Conservation (phyloP, 768 basidiomycete genomes). For the Postia placenta region DNA sequence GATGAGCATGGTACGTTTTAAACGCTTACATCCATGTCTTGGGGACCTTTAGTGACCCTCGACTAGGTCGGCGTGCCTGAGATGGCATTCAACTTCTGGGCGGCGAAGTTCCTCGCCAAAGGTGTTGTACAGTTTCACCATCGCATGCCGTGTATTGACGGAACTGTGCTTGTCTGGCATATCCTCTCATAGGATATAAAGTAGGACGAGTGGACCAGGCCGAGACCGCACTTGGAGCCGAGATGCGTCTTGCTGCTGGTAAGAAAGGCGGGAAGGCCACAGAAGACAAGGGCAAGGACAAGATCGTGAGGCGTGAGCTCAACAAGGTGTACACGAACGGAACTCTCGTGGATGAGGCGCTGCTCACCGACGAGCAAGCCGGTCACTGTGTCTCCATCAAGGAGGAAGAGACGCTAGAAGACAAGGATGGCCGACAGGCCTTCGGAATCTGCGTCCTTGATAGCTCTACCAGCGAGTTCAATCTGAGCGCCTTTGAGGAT, state of each 20-base stretch:
- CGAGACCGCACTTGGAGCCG: conserved; percentile 94
- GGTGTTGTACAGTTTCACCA: no score
- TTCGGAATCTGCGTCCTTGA: conserved; percentile 93
- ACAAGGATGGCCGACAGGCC: conserved; percentile 39
- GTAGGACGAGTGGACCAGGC: conserved; percentile 96
- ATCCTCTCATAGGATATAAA: conserved; percentile 62
- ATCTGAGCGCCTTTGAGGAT: conserved; percentile 83
- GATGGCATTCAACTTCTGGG: conserved; percentile 88
- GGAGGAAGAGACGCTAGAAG: conserved; percentile 40
- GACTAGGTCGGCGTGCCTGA: conserved; percentile 91
- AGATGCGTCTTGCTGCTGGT: conserved; percentile 84
- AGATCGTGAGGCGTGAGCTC: conserved; percentile 79
- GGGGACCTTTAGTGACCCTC: background rate
- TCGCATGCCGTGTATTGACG: no score
- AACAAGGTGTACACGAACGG: conserved; percentile 97
- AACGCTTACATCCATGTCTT: background rate
- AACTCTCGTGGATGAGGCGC: conserved; percentile 86
- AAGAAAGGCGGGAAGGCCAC: conserved; percentile 44
- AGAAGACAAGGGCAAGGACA: conserved; percentile 58
- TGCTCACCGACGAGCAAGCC: conserved; percentile 88
- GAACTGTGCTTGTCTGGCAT: no score
- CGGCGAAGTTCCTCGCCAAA: conserved; percentile 83
- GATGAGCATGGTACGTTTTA: conserved; percentile 86
- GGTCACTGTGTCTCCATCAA: conserved; percentile 92
- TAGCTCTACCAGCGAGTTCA: conserved; percentile 93